Evolutionary conservation across 371 early-diverging fungal species (phyloP), one percentile per base, ranked within the genome.

Genomic region (Mortierella sp.): DNA sequence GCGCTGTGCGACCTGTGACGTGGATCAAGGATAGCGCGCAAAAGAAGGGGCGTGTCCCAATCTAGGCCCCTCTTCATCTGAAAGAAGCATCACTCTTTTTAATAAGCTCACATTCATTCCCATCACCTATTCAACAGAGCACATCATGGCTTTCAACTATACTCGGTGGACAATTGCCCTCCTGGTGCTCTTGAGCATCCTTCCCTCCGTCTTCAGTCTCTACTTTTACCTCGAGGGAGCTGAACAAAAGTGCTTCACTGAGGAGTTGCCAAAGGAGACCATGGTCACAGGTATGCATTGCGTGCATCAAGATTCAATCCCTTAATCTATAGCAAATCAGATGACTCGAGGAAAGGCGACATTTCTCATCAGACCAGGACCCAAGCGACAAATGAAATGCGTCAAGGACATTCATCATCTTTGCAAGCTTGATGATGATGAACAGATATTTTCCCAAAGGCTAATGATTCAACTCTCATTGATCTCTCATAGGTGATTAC

Each of bases 181-280:
- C 40, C 57, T 80, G 64, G 39, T 75, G 61, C 68, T 80, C 39
- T 59, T 80, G 59, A 75, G 72, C 69, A 62, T 80, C 69, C 66
- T 80, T 18, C 80, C 80, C 24, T 80, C 80, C 3, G 80, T 80
- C 52, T 80, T 80, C 65, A 75, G 80, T 51, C 69, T 98, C 75
- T 94, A 98, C 84, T 98, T 97, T 75, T 97, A 97, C 75, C 88
- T 97, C 28, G 96, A 96, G 69, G 94, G 95, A 22, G 84, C 87
- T 60, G 94, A 96, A 77, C 91, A 91, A 83, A 93, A 95, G 84
- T 98, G 98, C 87, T 98, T 98, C 79, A 86, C 95, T 45, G 98
- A 98, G 83, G 97, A 98, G 77, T 88, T 98, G 59, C 97, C 98
- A 39, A 92, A 91, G 77, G 95, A 96, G 69, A 96, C 97, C 51